Evolutionary conservation across 2,329 filamentous ascomycete genomes (phyloP), one percentile per base, ranked within the genome.

Genomic region (Diaporthe vexans): DNA sequence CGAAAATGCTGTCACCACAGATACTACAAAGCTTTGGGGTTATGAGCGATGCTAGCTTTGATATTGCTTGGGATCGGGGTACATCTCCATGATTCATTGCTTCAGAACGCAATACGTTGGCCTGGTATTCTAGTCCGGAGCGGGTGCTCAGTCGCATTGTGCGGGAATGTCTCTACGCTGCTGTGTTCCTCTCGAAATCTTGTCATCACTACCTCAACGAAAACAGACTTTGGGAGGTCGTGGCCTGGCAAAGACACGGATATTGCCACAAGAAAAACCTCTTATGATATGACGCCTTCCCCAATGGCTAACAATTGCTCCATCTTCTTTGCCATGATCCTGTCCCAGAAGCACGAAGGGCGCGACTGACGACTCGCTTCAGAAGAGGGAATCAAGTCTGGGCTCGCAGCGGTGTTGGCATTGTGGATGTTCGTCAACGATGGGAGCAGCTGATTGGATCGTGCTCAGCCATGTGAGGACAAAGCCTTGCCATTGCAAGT

Each of bases 141-240:
- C 11, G 35, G 35, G 8, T 37, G 35, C 35, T 37, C 35, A 11
- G 35, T 37, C 11, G 35, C 35, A 37, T 11, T 37, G 11, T 37
- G 35, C 8, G 35, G 35, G 35, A 37, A 37, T 13, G 11, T 37
- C 35, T 37, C 35, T 13, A 11, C 35, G 35, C 11, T 37, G 35
- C 35, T 37, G 35, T 13, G 11, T 10, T 10, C 13, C 35, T 37
- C 10, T 33, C 26, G 75, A 80, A 80, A 71, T 77, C 78, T 10
- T 77, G 79, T n/a, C 76, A 77, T 19, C 75, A 77, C 58, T 76
- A 76, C n/a, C 68, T 81, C 7, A 76, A 33, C 6, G 4, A 7
- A 5, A 33, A 33, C 4, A 33, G 29, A 33, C 29, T 33, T 33
- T 6, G 29, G 29, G 29, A 33, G 29, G 29, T 69, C 5, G 77